Base-by-base conservation (phyloP, 2,329 filamentous ascomycete genomes). In the Alternaria alternata region DNA sequence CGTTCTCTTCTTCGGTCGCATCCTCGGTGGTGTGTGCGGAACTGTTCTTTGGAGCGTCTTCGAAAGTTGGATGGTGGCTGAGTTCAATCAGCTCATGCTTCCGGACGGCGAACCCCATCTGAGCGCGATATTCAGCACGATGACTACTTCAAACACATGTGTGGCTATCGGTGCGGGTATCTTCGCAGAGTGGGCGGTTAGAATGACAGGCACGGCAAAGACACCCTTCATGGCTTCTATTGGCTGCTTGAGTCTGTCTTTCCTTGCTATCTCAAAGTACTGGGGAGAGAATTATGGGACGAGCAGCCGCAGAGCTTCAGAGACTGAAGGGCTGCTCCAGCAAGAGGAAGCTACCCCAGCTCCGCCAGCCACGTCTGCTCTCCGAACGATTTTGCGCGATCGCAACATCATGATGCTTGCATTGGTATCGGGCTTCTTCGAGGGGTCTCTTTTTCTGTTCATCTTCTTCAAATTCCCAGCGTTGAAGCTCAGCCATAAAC, bases 391-490 rank as follows among this genome's bases (percentile, higher is more conserved):
- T 36, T 32, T 75, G 16, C 66, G 62, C 49, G 81, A 86, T 67
- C 81, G 80, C 41, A 80, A 82, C 3, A 82, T 88, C 52, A 70
- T 86, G 18, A 79, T 83, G 2, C 76, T 89, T 5, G 81, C 80
- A 2, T 73, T 88, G 42, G 81, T 83, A 3, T 84, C 85, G 4
- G 86, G 82, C 59, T 82, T 87, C 70, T 88, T 88, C 67, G 87
- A 89, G 74, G 86, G 86, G 20, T 82, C 85, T 28, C 86, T 88
- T 80, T 88, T 88, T 68, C 79, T 89, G 11, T 88, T 88, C 68
- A 84, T 89, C 57, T 88, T 88, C 73, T 88, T 87, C 78, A 88
- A 86, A 83, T 84, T 85, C 0, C 83, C 85, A 1, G 82, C 85
- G 3, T 75, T 89, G n/a, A 83, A 73, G 54, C 62, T 74, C 11